Conservation (phyloP, 768 basidiomycete species). For the Podaxis sp. region DNA sequence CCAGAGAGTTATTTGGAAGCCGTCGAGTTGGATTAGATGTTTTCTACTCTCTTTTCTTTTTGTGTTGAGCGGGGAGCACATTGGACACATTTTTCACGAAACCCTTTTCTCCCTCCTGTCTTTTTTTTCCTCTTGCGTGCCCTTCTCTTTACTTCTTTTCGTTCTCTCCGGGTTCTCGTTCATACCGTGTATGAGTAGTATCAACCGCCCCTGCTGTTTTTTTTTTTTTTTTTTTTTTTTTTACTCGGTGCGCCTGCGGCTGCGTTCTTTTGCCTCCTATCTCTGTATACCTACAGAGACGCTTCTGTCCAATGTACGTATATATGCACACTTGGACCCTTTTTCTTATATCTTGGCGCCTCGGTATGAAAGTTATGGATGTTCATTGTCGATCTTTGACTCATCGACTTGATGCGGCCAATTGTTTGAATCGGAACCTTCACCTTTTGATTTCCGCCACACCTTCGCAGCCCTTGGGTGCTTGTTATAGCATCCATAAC, state of each 20-base stretch:
- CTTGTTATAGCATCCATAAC: too few species aligned
- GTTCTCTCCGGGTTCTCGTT: not conserved
- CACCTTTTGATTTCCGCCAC: too few species aligned
- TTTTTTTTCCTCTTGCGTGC: not conserved
- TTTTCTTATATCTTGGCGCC: too few species aligned
- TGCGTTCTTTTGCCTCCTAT: not conserved
- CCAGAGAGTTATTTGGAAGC: slow-evolving; percentile 77
- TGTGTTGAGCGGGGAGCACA: too few species aligned
- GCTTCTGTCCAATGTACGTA: not conserved
- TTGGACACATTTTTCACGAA: not conserved
- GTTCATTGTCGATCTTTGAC: too few species aligned
- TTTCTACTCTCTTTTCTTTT: not conserved
- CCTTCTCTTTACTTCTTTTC: not conserved
- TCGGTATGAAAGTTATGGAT: too few species aligned
- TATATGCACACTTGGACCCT: not conserved
- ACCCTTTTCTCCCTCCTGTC: not conserved
- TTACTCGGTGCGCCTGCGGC: not conserved
- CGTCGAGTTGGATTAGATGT: slow-evolving; percentile 40
- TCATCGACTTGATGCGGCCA: too few species aligned
- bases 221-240: not conserved
- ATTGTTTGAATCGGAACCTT: too few species aligned
- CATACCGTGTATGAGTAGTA: not conserved
- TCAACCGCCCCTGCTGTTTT: not conserved
- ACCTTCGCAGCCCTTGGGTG: too few species aligned
- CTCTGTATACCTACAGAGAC: too few species aligned